Conservation (phyloP, 2,329 filamentous ascomycete genomes). For the Shiraia bambusicola region DNA sequence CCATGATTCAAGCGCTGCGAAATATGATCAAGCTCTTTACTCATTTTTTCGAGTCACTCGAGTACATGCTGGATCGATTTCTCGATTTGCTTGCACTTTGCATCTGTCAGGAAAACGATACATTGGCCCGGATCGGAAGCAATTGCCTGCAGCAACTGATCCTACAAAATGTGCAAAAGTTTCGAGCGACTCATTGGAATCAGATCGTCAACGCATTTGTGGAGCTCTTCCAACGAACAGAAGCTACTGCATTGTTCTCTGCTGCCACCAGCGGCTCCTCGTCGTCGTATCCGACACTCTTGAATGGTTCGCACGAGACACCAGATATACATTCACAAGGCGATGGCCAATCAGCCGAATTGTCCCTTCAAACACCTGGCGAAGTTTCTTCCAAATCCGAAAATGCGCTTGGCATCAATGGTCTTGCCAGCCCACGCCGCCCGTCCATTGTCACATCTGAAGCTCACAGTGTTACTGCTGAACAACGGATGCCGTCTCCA, state of each 20-base stretch:
- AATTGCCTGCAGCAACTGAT: constrained; percentile 98
- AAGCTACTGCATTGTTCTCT: constrained; percentile 92
- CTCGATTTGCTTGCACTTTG: constrained; percentile 90
- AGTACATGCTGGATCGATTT: constrained; percentile 98
- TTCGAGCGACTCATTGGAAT: constrained; percentile 82
- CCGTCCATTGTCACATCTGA: constrained; percentile 37
- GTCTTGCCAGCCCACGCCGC: constrained; percentile 32
- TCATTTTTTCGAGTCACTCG: constrained; percentile 93
- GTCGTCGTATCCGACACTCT: constrained; percentile 48
- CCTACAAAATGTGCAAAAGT: constrained; percentile 92
- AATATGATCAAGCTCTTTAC: constrained; percentile 99
- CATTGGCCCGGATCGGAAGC: constrained; percentile 94
- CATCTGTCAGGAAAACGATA: constrained; percentile 99
- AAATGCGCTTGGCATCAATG: constrained; percentile 51
- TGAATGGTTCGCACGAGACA: constrained; percentile 52
- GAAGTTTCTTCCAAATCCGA: constrained; percentile 27
- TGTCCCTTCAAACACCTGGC: constrained; percentile 37
- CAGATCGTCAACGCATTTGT: constrained; percentile 96
- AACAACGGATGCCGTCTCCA: constrained; percentile 37
- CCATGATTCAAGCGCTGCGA: constrained; percentile 96
- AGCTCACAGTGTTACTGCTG: constrained; percentile 18
- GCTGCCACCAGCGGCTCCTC: constrained; percentile 60
- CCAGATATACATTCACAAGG: constrained; percentile 46
- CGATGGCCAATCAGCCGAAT: constrained; percentile 35
- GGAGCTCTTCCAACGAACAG: constrained; percentile 90